Base-by-base conservation (phyloP, 345 rosid species). In the Lepidium africanum region DNA sequence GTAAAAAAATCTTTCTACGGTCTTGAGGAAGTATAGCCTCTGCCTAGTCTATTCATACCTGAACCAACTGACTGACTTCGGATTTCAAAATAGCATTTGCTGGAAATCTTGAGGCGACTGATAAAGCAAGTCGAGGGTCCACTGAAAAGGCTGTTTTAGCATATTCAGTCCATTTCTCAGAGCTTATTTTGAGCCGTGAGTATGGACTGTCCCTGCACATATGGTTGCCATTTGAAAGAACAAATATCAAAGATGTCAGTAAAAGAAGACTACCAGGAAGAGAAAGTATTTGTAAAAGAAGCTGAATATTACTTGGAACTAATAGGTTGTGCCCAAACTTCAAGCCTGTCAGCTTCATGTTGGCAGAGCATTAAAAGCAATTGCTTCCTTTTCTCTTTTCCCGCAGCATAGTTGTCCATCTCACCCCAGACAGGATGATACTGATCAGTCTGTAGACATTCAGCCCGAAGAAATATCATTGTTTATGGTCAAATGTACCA, bases 311-410 rank as follows among this genome's bases (percentile, higher is more conserved):
- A 95, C 99, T 91, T 94, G 25, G 92, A 80, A 70, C 81, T 86
- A 49, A 83, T 82, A 66, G 99, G 99, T 60, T 89, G 89, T 48
- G 99, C 93, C 99, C 99, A 95, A 65, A 95, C 99, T 39, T 89
- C 96, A 81, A 95, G 99, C 83, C 99, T 85, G 73, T 95, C 97
- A 79, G 96, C 91, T 84, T 95, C 99, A 79, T 87, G 87, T 78
- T 95, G 97, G 77, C 97, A 89, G 33, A 95, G 81, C 96, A 95
- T 86, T 75, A 91, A 63, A 83, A 95, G 97, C 64, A 95, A 84
- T 73, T 91, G 99, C 81, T 80, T 95, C 63, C 96, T 73, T 71
- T 84, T 94, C 77, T 87, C 99, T 79, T 85, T 89, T 76, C 88
- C 97, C 42, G 75, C 48, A 46, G 75, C 72, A 77, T 87, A 87